A percentile compares a stretch with the other conserved stretches of the same genome.
phyloP scores from a whole-genome alignment of 1,284 basidiomycete species.

The Heliocybe sulcata region DNA sequence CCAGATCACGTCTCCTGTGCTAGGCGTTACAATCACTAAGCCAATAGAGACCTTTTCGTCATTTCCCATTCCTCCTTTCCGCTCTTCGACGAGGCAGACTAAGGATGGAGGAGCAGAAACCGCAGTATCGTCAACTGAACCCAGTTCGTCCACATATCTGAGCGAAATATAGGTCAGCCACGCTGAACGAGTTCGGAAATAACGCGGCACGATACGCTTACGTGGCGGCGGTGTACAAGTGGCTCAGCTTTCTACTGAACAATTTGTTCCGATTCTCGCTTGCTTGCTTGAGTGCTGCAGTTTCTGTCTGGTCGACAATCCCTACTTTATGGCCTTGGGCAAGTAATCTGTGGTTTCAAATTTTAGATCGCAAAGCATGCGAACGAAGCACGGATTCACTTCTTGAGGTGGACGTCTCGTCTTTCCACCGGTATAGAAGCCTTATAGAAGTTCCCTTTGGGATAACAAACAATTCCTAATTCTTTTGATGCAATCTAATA shows the following conservation, averaged over 20 bases:
- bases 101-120: conserved; percentile 49
- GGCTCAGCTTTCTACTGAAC: conserved; percentile 77
- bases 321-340: conserved; percentile 87
- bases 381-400: conserved; percentile 36
- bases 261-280: conserved; percentile 78
- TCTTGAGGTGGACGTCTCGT: conserved; percentile 82
- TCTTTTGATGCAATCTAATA: conserved; percentile 68
- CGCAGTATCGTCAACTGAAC: conserved; percentile 61
- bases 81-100: conserved; percentile 69
- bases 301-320: conserved; percentile 89
- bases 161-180: neutral
- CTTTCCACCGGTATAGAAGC: conserved; percentile 83
- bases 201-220: conserved; percentile 32
- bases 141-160: conserved; percentile 71
- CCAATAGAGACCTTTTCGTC: conserved; percentile 63
- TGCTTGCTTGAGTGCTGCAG: conserved; percentile 90
- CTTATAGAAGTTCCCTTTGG: conserved; percentile 72
- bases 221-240: conserved; percentile 87
- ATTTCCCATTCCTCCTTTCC: conserved; percentile 37
- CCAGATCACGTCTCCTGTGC: conserved; percentile 88
- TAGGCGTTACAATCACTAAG: conserved; percentile 77
- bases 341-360: conserved; percentile 51
- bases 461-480: conserved; percentile 78
- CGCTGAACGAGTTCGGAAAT: too few relatives aligned
- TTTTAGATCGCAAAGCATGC: neutral